Evolutionary conservation across 2,329 filamentous ascomycete species (phyloP).

Genomic region (Incumbomyces delicatus): DNA sequence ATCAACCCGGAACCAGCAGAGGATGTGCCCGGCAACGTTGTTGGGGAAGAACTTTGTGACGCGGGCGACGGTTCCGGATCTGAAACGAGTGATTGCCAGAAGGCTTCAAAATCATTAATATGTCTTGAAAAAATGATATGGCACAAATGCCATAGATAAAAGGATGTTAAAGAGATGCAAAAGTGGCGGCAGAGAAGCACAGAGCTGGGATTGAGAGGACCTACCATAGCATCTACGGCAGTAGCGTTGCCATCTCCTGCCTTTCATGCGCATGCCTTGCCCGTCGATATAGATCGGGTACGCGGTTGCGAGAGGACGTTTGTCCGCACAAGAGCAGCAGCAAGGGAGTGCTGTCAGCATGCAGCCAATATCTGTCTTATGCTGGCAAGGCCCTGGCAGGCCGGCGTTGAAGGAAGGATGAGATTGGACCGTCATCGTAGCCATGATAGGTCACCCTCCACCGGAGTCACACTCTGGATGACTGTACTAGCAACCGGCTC

Average conservation of each 20-base stretch:
- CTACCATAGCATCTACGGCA: slow-evolving; percentile 21
- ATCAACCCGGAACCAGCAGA: neutral
- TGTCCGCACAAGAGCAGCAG: slow-evolving; percentile 20
- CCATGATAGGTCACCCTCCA: neutral
- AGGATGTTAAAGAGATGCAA: neutral
- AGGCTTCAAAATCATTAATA: slow-evolving; percentile 6
- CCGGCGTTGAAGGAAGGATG: neutral
- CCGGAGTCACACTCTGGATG: too few species aligned
- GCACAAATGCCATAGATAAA: neutral
- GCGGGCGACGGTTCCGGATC: neutral
- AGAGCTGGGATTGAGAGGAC: slow-evolving; percentile 2
- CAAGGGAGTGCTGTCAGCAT: slow-evolving; percentile 15
- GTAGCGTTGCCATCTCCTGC: slow-evolving; percentile 19
- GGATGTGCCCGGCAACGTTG: neutral
- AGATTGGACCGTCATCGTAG: neutral
- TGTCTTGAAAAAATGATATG: neutral
- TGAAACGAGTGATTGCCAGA: neutral
- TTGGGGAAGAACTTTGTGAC: neutral
- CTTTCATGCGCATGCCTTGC: slow-evolving; percentile 17
- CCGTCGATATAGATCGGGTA: slow-evolving; percentile 21
- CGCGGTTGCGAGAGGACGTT: slow-evolving; percentile 16
- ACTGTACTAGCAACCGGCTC: too few species aligned
- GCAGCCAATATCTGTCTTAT: slow-evolving; percentile 17
- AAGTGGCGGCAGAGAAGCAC: neutral
- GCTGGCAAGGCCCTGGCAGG: slow-evolving; percentile 12